A percentile compares a stretch with the other conserved stretches of the same genome.
Evolutionary conservation across 495 filamentous ascomycete genomes (phyloP).

Genomic region (Penicillium riverlandense): DNA sequence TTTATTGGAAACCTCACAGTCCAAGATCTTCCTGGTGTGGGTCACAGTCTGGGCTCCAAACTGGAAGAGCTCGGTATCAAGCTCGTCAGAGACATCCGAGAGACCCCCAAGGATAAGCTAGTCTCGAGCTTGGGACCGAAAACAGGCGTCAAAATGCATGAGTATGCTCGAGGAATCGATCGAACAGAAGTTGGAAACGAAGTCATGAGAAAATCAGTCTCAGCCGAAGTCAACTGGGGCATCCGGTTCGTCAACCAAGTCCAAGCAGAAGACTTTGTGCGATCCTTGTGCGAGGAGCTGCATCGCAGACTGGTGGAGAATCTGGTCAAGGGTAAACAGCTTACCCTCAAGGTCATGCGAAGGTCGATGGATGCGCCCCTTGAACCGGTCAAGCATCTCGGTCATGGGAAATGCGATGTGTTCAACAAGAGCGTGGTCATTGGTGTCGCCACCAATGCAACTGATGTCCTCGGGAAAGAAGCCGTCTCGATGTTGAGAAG

Average conservation of each 20-base stretch:
- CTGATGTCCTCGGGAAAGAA: constrained; percentile 66
- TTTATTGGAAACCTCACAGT: constrained; percentile 72
- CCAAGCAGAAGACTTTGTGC: constrained; percentile 86
- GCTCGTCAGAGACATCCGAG: constrained; percentile 72
- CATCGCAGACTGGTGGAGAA: constrained; percentile 73
- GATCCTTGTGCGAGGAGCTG: constrained; percentile 74
- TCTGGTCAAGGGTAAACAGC: constrained; percentile 73
- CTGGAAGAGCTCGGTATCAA: constrained; percentile 82
- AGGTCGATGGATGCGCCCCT: constrained; percentile 79
- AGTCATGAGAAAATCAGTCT: constrained; percentile 76
- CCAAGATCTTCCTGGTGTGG: constrained; percentile 79
- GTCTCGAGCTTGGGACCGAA: constrained; percentile 73
- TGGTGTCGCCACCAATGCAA: constrained; percentile 71
- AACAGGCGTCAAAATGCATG: constrained; percentile 85
- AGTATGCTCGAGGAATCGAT: constrained; percentile 88
- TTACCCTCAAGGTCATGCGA: constrained; percentile 91
- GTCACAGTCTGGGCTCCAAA: constrained; percentile 74
- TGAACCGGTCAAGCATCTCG: constrained; percentile 89
- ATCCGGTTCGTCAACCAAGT: constrained; percentile 85
- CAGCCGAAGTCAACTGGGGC: constrained; percentile 96
- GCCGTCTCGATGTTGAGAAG: constrained; percentile 73
- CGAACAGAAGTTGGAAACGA: constrained; percentile 78
- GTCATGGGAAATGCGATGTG: constrained; percentile 89
- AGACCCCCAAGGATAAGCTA: constrained; percentile 66
- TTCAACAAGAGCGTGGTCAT: constrained; percentile 82